A percentile compares a stretch with the other conserved stretches of the same genome.
These are phyloP conservation scores for Carex arenaria DNA, from an alignment of 202 grass and related monocot genomes.

Conservation along the genomic window DNA sequence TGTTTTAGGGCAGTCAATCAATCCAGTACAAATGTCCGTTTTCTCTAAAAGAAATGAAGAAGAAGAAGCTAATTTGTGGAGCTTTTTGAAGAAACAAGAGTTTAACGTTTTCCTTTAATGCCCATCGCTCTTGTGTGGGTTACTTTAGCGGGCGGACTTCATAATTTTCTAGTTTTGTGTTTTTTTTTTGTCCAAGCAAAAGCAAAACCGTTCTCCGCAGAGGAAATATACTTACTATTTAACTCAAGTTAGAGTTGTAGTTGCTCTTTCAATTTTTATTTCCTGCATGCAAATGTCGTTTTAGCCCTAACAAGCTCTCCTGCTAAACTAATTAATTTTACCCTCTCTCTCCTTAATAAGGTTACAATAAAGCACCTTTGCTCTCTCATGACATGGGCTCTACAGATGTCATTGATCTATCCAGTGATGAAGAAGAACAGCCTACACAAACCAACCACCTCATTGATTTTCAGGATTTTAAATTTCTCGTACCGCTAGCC, in stretches of 20 bases:
- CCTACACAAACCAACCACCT: constrained; percentile 5
- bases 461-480: constrained; percentile 15
- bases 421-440: constrained; percentile 61
- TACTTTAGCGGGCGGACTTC: not conserved
- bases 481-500: constrained; percentile 44
- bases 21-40: too few relatives aligned
- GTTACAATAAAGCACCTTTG: not conserved
- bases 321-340: too few relatives aligned
- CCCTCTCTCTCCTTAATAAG: constrained; percentile 7
- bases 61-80: not conserved
- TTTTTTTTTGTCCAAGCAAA: not conserved
- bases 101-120: not conserved
- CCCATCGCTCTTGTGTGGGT: not conserved
- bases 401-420: constrained; percentile 59
- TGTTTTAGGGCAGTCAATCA: not conserved
- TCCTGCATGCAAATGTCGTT: not conserved
- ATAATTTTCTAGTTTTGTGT: not conserved
- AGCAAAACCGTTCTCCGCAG: not conserved
- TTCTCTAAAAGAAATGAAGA: not conserved
- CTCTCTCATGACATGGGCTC: constrained; percentile 17
- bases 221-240: not conserved
- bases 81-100: not conserved
- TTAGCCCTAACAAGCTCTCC: not conserved
- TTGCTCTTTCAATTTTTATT: not conserved
- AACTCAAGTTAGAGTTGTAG: not conserved